Evolutionary conservation across 768 basidiomycete genomes (phyloP).

Genomic region (Fistulinella prunicolor): DNA sequence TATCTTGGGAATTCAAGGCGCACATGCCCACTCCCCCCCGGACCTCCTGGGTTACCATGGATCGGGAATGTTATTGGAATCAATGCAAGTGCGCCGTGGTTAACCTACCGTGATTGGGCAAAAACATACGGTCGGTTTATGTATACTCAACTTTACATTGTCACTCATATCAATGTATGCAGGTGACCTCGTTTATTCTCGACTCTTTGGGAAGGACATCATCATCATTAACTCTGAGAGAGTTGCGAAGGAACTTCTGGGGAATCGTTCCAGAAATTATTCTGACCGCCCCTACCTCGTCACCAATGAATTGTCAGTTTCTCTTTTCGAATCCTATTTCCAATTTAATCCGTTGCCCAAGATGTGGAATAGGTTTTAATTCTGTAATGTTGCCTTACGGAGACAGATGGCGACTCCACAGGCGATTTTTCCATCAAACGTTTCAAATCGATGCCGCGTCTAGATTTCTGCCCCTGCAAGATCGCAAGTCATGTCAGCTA

Average conservation of each 20-base stretch:
- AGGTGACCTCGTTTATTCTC: conserved; percentile 15
- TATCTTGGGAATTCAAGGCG: conserved; percentile 24
- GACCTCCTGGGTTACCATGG: conserved; percentile 32
- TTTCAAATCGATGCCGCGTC: conserved; percentile 13
- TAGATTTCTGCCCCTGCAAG: conserved; percentile 27
- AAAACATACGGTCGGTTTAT: conserved; percentile 27
- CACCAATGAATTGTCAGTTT: conserved; percentile 12
- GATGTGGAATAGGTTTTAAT: conserved; percentile 12
- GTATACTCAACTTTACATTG: conserved; percentile 16
- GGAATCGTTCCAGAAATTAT: conserved; percentile 43
- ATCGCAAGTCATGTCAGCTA: conserved; percentile 27
- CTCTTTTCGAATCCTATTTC: not conserved
- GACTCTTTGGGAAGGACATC: conserved; percentile 40
- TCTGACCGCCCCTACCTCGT: conserved; percentile 44
- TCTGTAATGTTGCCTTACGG: conserved; percentile 4
- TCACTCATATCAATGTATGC: conserved; percentile 44
- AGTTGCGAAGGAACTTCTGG: conserved; percentile 19
- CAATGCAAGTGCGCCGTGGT: conserved; percentile 15
- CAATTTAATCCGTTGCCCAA: not conserved
- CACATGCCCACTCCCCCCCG: conserved; percentile 28
- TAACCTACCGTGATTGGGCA: conserved; percentile 35
- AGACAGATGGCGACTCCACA: not conserved
- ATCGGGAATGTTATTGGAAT: conserved; percentile 37
- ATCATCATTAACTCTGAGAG: conserved; percentile 33
- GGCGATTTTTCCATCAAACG: conserved; percentile 25